Conservation (phyloP, 495 filamentous ascomycete species). For the Penicillium cataractarum region DNA sequence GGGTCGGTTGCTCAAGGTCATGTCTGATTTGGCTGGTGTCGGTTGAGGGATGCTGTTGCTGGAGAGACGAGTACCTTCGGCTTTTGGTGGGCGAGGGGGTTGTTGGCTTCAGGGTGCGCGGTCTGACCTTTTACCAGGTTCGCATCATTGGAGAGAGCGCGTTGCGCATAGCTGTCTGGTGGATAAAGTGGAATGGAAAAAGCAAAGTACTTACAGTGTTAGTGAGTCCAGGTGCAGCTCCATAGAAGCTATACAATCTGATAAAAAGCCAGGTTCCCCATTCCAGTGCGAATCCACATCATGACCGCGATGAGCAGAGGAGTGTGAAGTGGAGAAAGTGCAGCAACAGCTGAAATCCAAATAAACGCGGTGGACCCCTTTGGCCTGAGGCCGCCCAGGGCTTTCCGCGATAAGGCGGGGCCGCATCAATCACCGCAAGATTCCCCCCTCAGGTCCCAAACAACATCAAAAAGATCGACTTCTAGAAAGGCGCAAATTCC, state of each 20-base stretch:
- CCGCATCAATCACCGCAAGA: slow-evolving; percentile 3
- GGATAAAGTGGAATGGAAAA: not conserved
- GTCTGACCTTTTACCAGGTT: slow-evolving; percentile 69
- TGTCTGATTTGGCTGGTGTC: not conserved
- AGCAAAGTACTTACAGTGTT: not conserved
- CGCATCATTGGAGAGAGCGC: slow-evolving; percentile 57
- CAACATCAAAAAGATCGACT: not conserved
- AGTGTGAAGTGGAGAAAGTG: slow-evolving; percentile 5
- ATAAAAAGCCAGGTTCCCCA: not conserved
- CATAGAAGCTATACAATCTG: not conserved
- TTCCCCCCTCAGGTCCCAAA: not conserved
- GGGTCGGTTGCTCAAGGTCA: not conserved
- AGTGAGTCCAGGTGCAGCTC: not conserved
- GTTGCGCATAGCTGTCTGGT: slow-evolving; percentile 9
- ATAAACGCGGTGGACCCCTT: slow-evolving; percentile 5
- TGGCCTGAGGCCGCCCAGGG: slow-evolving; percentile 15
- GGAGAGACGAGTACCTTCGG: slow-evolving; percentile 32
- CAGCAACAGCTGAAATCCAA: not conserved
- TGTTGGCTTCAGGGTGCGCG: slow-evolving; percentile 24
- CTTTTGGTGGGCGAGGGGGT: slow-evolving; percentile 11
- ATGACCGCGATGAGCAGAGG: not conserved
- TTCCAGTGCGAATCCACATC: not conserved
- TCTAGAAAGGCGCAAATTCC: not conserved
- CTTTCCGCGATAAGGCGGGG: slow-evolving; percentile 30
- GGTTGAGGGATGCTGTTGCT: not conserved